Conservation (phyloP, 805 yeast genomes). For the Wickerhamomyces rabaulensis region DNA sequence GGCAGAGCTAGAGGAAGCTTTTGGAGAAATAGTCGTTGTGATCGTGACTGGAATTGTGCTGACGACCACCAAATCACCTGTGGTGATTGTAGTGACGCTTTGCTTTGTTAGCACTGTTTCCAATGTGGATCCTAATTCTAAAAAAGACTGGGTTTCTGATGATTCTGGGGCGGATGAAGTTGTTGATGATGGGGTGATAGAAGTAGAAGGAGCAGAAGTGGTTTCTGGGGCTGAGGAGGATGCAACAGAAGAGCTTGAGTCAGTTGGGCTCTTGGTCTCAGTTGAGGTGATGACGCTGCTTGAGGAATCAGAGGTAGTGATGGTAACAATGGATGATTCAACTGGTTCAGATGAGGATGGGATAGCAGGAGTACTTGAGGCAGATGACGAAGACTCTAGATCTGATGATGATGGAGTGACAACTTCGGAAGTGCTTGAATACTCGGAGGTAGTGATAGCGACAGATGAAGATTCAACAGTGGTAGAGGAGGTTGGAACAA, state of each 20-base stretch:
- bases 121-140: background rate
- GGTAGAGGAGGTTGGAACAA: background rate
- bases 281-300: background rate
- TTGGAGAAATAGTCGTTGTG: background rate
- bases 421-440: constrained; percentile 6
- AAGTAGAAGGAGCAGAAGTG: background rate
- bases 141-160: background rate
- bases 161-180: background rate
- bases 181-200: background rate
- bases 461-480: background rate
- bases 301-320: background rate
- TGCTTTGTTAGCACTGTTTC: background rate
- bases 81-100: background rate
- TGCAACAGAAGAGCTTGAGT: background rate
- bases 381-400: background rate
- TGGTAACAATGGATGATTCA: background rate
- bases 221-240: background rate
- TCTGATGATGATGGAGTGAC: constrained; percentile 6
- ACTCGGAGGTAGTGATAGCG: background rate
- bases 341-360: background rate
- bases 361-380: background rate
- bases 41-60: background rate
- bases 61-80: background rate
- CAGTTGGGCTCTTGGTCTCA: background rate
- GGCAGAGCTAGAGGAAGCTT: background rate